Base-by-base conservation (phyloP, 805 yeast genomes). In the Hanseniaspora singularis region DNA sequence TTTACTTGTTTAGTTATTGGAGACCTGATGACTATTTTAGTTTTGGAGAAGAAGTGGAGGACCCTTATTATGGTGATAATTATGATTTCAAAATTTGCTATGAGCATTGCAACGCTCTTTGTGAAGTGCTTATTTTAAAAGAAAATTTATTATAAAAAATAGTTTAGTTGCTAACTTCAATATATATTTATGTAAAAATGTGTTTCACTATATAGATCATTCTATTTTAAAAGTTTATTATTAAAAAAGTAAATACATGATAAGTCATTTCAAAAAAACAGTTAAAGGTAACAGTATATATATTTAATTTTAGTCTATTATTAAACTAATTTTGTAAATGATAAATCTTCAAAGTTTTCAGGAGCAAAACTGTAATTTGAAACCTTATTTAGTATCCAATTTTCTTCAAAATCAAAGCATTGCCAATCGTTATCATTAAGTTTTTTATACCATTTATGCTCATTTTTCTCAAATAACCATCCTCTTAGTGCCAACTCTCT, bases 31-130 rank as follows among this genome's bases (percentile, higher is more conserved):
- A 62, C 1, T 61, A 64, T 12, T 4, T 6, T 33, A 22, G 20
- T 2, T 74, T 71, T 50, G 68, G 67, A 16, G 68, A 62, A 30
- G 74, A 83, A 28, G 88, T 88, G 5, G 83, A 76, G 46, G 97
- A 88, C 61, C 97, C 97, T 1, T 88, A 89, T 61, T 89, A 88
- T 57, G 96, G 96, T 4, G 95, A 94, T 0, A 65, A 64, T 18
- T 71, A 75, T 53, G 95, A 96, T 1, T 88, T 88, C 59, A 92
- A 85, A 61, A 70, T 67, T 49, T 85, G 83, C 61, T 88, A 77
- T 59, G 59, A 71, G 48, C 97, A 88, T 58, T 70, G 87, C 42
- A 58, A 66, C 10, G 87, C 82, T 54, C 89, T 89, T 59, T 75
- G 84, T 49, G 74, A 79, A 53, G 77, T 76, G 51, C 82, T 88